These are phyloP conservation scores for Phytopythium kandeliae DNA, from an alignment of 352 stramenopile genomes.

Conservation along the genomic window DNA sequence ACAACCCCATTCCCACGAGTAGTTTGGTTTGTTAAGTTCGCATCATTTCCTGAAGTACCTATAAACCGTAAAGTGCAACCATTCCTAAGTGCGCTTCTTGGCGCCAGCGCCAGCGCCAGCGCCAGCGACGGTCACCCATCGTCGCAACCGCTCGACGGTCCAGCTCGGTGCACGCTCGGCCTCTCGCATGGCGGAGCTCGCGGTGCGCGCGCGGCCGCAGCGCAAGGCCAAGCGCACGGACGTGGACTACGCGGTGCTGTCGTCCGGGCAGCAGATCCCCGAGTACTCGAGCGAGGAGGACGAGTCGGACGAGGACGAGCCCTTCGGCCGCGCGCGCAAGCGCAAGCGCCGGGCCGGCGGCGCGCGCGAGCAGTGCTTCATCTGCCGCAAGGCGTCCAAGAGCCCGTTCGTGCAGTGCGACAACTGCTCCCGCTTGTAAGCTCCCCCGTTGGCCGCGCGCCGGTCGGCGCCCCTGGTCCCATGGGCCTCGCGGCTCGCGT, in stretches of 20 bases:
- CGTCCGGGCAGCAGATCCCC: constrained; percentile 68
- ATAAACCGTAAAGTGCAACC: too few species aligned
- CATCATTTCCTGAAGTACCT: too few species aligned
- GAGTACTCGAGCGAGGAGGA: constrained; percentile 74
- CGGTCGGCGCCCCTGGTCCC: too few species aligned
- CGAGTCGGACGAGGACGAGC: constrained; percentile 44
- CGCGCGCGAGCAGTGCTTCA: constrained; percentile 34
- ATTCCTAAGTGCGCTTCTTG: not conserved
- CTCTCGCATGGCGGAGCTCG: constrained; percentile 2
- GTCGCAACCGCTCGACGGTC: not conserved
- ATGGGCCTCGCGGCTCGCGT: too few species aligned
- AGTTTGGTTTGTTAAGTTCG: too few species aligned
- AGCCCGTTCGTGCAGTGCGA: constrained; percentile 67
- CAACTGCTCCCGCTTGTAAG: constrained; percentile 57
- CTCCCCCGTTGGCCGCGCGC: not conserved
- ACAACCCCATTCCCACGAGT: not conserved
- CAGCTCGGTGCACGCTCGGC: too few species aligned
- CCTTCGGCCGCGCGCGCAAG: constrained; percentile 28
- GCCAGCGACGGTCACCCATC: not conserved
- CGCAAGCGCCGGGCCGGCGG: constrained; percentile 12
- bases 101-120: not conserved
- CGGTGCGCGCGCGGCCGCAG: constrained; percentile 22
- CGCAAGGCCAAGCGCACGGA: constrained; percentile 70
- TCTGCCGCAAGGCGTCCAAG: constrained; percentile 40
- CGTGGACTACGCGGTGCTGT: constrained; percentile 77